phyloP scores from a whole-genome alignment of 2,329 filamentous ascomycete genomes.

The Magnaporthiopsis poae region DNA sequence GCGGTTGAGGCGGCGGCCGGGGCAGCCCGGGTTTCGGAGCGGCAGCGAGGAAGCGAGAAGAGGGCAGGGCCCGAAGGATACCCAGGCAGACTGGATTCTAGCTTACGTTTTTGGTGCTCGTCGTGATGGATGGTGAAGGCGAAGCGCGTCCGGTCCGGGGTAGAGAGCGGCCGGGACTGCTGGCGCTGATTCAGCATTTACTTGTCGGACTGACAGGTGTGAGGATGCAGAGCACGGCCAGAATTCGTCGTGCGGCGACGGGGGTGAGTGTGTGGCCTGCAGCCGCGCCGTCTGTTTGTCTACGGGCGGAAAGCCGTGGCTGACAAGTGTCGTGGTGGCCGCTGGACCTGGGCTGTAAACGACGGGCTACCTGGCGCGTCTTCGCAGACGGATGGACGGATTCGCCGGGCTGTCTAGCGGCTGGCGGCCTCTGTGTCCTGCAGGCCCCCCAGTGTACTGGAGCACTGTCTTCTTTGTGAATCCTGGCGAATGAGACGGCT shows the following conservation, averaged over 20 bases:
- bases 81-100: neutral
- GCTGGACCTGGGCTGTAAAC: neutral
- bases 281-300: neutral
- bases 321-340: too few species aligned
- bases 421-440: too few species aligned
- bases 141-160: constrained; percentile 10
- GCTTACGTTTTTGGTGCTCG: constrained; percentile 5
- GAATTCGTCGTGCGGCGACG: neutral
- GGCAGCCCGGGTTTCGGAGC: neutral
- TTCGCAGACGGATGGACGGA: neutral
- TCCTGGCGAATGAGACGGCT: neutral
- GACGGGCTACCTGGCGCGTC: neutral
- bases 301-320: neutral
- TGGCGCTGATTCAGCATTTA: constrained; percentile 20
- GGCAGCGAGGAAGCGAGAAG: neutral
- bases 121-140: constrained; percentile 19
- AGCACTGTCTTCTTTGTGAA: neutral
- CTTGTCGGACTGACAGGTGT: neutral
- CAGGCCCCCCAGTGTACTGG: too few species aligned
- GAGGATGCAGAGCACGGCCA: neutral
- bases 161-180: constrained; percentile 18
- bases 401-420: neutral
- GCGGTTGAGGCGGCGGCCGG: neutral
- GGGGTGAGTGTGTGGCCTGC: neutral
- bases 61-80: neutral